A percentile compares a stretch with the other conserved stretches of the same genome.
Evolutionary conservation across 169 alveolate genomes (phyloP).

Genomic region (Cyclospora cayetanensis): DNA sequence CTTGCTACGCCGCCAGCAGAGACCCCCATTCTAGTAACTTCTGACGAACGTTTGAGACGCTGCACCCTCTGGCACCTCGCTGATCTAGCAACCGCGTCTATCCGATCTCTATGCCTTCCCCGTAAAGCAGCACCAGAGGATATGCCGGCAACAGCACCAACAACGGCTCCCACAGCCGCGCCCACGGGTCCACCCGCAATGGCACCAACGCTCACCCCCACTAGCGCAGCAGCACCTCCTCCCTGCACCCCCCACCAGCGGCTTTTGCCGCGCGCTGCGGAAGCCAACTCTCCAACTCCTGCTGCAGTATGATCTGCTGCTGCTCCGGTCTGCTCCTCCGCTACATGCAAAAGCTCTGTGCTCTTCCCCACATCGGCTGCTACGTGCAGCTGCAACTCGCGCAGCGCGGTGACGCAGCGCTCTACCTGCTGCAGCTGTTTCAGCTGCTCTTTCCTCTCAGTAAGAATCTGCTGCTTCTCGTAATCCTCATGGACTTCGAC

Average conservation of each 20-base stretch:
- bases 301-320: constrained; percentile 40
- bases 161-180: constrained; percentile 55
- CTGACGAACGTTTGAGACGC: constrained; percentile 4
- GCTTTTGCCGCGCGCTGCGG: constrained; percentile 53
- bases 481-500: constrained; percentile 64
- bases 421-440: constrained; percentile 68
- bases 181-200: constrained; percentile 68
- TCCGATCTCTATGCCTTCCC: constrained; percentile 43
- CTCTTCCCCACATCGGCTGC: constrained; percentile 61
- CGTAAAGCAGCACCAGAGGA: constrained; percentile 56
- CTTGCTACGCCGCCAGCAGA: background rate
- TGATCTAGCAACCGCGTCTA: constrained; percentile 13
- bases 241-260: constrained; percentile 73
- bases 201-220: constrained; percentile 65
- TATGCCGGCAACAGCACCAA: constrained; percentile 60
- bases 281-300: constrained; percentile 55
- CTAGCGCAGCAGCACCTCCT: constrained; percentile 71
- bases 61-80: constrained; percentile 26
- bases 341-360: constrained; percentile 24
- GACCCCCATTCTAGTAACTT: background rate
- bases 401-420: constrained; percentile 66
- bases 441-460: constrained; percentile 55
- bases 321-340: constrained; percentile 37
- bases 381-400: constrained; percentile 52
- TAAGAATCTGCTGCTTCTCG: constrained; percentile 48